Evolutionary conservation across 768 basidiomycete genomes (phyloP).

Genomic region (Mycena albidolilacea): DNA sequence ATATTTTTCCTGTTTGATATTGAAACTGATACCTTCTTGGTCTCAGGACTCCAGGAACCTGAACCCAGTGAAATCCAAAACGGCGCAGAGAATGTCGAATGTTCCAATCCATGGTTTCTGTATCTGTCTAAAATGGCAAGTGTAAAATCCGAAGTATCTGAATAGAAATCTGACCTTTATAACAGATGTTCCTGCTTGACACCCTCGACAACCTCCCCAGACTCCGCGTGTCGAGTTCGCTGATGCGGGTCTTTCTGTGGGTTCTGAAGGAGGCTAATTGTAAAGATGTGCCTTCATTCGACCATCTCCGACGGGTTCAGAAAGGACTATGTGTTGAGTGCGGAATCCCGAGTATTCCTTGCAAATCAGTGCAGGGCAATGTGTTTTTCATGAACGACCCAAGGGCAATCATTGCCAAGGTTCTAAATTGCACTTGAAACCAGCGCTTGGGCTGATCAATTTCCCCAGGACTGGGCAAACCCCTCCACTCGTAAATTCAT

Average conservation of each 20-base stretch:
- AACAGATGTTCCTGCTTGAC: constrained; percentile 30
- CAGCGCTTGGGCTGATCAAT: background rate
- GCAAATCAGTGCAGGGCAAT: no score
- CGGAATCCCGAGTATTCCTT: no score
- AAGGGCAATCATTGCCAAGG: no score
- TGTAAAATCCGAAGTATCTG: background rate
- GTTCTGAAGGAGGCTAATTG: constrained; percentile 15
- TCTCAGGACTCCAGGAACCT: background rate
- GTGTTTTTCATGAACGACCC: no score
- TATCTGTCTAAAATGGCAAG: constrained; percentile 22
- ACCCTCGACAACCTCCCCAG: constrained; percentile 31
- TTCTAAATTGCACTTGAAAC: background rate
- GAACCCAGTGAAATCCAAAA: background rate
- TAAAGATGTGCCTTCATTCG: constrained; percentile 26
- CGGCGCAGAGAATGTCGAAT: no score
- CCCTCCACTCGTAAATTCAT: background rate
- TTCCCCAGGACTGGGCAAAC: constrained; percentile 8
- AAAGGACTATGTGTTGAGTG: no score
- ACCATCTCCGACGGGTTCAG: no score
- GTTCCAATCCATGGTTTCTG: constrained; percentile 9
- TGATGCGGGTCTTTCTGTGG: constrained; percentile 31
- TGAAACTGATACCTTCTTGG: no score
- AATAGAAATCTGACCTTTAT: no score
- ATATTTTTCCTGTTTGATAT: background rate
- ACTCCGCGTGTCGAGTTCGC: constrained; percentile 23